Evolutionary conservation across 1,139 yeast genomes (phyloP).

Genomic region (Debaryomyces sp.): DNA sequence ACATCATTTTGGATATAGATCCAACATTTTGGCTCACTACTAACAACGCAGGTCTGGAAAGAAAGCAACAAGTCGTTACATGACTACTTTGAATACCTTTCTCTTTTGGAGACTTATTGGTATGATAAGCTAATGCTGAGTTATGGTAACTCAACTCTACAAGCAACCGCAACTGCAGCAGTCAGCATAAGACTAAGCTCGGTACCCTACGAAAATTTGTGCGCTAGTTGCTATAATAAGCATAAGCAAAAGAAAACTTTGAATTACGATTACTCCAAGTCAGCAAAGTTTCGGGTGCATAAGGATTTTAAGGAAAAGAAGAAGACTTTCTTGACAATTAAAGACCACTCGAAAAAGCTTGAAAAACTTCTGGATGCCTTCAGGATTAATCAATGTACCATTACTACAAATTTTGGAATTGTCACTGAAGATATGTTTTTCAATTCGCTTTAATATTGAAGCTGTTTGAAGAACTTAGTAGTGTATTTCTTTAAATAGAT

Average conservation of each 20-base stretch:
- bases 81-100: conserved; percentile 22
- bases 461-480: background rate
- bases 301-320: conserved; percentile 2
- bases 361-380: conserved; percentile 6
- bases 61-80: conserved; percentile 16
- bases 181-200: background rate
- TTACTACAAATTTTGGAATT: conserved; percentile 12
- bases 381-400: conserved; percentile 10
- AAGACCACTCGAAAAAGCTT: conserved; percentile 4
- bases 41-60: conserved; percentile 24
- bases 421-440: conserved; percentile 15
- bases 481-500: background rate
- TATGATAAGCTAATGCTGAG: conserved; percentile 11
- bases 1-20: background rate
- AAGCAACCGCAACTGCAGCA: conserved; percentile 1
- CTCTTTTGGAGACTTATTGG: conserved; percentile 24
- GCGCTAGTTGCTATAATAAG: conserved; percentile 8
- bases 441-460: background rate
- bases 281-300: conserved; percentile 4
- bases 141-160: conserved; percentile 5
- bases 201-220: conserved; percentile 5
- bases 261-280: conserved; percentile 1
- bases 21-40: conserved; percentile 3
- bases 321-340: background rate
- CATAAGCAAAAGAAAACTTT: background rate